phyloP scores from a whole-genome alignment of 2,329 filamentous ascomycete genomes.

The Epichloe scottii region DNA sequence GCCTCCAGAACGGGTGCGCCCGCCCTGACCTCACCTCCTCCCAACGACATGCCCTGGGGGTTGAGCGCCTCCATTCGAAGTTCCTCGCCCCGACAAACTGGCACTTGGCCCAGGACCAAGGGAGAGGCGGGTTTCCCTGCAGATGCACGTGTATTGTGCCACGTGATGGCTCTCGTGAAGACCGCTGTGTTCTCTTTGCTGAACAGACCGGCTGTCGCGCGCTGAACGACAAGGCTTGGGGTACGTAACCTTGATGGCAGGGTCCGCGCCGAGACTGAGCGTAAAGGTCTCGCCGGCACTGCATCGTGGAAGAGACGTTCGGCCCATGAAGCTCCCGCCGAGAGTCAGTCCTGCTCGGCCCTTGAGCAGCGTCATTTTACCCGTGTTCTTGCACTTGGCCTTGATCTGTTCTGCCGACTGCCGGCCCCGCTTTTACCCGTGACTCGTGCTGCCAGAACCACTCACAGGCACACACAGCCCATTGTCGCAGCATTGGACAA shows the following conservation, averaged over 20 bases:
- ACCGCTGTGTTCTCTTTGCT: conserved; percentile 34
- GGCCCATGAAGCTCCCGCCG: conserved; percentile 45
- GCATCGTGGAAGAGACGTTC: conserved; percentile 38
- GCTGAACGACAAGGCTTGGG: conserved; percentile 37
- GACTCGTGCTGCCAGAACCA: neutral
- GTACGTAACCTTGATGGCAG: conserved; percentile 39
- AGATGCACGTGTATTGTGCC: conserved; percentile 34
- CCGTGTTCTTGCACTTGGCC: conserved; percentile 44
- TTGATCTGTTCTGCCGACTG: too few species aligned
- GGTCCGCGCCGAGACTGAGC: conserved; percentile 43
- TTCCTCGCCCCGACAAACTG: conserved; percentile 43
- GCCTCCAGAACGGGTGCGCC: conserved; percentile 16
- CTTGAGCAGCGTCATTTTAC: conserved; percentile 37
- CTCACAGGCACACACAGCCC: neutral
- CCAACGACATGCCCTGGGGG: conserved; percentile 31
- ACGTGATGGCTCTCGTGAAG: conserved; percentile 32
- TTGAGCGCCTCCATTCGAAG: conserved; percentile 34
- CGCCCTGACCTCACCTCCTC: conserved; percentile 22
- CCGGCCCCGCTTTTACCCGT: neutral
- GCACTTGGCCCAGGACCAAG: conserved; percentile 43
- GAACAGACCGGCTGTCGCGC: conserved; percentile 35
- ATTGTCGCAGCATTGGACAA: neutral
- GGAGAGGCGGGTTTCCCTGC: conserved; percentile 28
- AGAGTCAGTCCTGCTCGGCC: conserved; percentile 42
- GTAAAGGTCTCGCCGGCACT: conserved; percentile 37